Percentiles rank a stretch among this genome's conserved stretches.
These are phyloP conservation scores for Auriscalpium orientale DNA, from an alignment of 768 basidiomycete species.

Conservation along the genomic window DNA sequence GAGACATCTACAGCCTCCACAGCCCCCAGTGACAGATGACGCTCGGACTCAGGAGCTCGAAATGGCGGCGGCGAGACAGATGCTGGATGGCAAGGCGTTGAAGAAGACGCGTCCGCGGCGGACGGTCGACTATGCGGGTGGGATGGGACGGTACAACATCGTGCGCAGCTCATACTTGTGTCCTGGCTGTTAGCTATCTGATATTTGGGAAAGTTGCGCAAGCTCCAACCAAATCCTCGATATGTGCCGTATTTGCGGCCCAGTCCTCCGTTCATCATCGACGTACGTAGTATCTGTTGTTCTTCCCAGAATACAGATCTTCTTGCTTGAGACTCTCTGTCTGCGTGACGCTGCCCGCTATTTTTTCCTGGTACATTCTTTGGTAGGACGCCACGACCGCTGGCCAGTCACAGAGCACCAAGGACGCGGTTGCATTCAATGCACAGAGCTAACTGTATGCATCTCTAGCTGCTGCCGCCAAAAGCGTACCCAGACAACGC, in stretches of 20 bases:
- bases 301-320: too few species aligned
- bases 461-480: slow-evolving; percentile 77
- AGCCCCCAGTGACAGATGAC: slow-evolving; percentile 79
- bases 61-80: slow-evolving; percentile 61
- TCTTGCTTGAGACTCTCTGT: too few species aligned
- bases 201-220: slow-evolving; percentile 46
- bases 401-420: too few species aligned
- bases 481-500: slow-evolving; percentile 87
- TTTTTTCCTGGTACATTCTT: too few species aligned
- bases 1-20: slow-evolving; percentile 55
- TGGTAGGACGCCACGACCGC: too few species aligned
- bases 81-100: slow-evolving; percentile 71
- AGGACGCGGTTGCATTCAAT: too few species aligned
- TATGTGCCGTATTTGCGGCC: slow-evolving; percentile 77
- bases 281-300: slow-evolving; percentile 44
- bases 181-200: slow-evolving; percentile 1
- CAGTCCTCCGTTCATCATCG: slow-evolving; percentile 80
- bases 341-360: too few species aligned
- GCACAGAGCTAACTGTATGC: background rate
- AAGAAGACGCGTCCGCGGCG: slow-evolving; percentile 90
- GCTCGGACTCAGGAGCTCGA: slow-evolving; percentile 71
- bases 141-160: slow-evolving; percentile 77
- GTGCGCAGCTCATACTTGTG: slow-evolving; percentile 32
- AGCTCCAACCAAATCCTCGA: slow-evolving; percentile 69
- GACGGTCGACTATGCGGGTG: slow-evolving; percentile 93